Evolutionary conservation across 1,139 yeast genomes (phyloP).

Genomic region (Williopsis jadinii): DNA sequence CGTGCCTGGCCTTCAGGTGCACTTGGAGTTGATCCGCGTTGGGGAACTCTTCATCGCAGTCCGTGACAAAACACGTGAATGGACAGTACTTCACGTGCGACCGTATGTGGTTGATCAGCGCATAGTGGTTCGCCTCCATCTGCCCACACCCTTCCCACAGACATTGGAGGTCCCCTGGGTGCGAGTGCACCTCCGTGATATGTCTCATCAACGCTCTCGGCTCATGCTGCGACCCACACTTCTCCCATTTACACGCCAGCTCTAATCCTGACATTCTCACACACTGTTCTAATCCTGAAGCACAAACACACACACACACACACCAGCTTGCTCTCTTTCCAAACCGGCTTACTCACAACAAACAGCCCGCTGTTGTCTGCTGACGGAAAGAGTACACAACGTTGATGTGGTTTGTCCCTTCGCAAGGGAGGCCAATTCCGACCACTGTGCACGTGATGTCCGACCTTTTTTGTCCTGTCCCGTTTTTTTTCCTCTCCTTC

Average conservation of each 20-base stretch:
- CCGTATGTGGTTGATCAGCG: slow-evolving; percentile 55
- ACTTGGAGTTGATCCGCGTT: slow-evolving; percentile 56
- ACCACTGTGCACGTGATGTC: background rate
- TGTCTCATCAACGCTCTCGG: slow-evolving; percentile 5
- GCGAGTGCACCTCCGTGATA: slow-evolving; percentile 34
- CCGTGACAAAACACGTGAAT: slow-evolving; percentile 62
- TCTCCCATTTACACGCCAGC: slow-evolving; percentile 4
- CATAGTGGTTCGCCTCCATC: slow-evolving; percentile 51
- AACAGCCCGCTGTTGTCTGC: background rate
- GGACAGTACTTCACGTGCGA: slow-evolving; percentile 66
- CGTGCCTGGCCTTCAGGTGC: slow-evolving; percentile 35
- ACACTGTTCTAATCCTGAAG: no score
- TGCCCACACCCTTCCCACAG: slow-evolving; percentile 58
- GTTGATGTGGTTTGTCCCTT: background rate
- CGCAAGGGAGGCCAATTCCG: background rate
- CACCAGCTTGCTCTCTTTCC: no score
- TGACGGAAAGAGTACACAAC: background rate
- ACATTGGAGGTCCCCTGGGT: slow-evolving; percentile 27
- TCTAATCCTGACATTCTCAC: no score
- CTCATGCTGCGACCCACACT: slow-evolving; percentile 1
- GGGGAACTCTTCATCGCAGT: slow-evolving; percentile 56
- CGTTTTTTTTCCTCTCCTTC: background rate
- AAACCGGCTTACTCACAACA: no score
- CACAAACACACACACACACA: no score
- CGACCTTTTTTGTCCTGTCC: background rate